A percentile compares a stretch with the other conserved stretches of the same genome.
Evolutionary conservation across 345 rosid species (phyloP).

Genomic region (Moringa oleifera): DNA sequence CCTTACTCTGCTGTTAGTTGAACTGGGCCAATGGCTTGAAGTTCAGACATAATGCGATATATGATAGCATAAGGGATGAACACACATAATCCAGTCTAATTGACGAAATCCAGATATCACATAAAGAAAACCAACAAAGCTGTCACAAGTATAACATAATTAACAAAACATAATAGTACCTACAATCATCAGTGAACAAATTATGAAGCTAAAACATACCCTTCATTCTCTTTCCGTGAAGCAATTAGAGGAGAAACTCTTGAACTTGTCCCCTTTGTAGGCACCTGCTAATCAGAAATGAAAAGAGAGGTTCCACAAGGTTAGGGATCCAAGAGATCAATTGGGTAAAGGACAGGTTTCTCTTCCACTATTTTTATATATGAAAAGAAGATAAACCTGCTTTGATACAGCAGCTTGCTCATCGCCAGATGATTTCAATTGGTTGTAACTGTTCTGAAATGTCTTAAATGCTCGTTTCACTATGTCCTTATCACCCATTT

Average conservation of each 20-base stretch:
- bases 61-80: constrained; percentile 4
- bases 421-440: constrained; percentile 33
- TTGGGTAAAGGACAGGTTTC: background rate
- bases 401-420: constrained; percentile 39
- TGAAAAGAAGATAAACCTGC: constrained; percentile 37
- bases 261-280: constrained; percentile 33
- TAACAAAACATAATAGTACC: constrained; percentile 2
- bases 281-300: constrained; percentile 28
- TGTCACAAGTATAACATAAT: constrained; percentile 5
- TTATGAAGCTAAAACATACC: constrained; percentile 37
- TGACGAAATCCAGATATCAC: constrained; percentile 1
- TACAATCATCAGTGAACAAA: constrained; percentile 15
- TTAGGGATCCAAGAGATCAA: background rate
- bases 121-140: background rate
- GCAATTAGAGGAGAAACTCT: constrained; percentile 32
- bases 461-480: constrained; percentile 80
- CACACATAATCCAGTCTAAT: constrained; percentile 7
- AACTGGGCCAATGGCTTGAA: background rate
- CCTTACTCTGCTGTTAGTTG: no score
- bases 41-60: background rate
- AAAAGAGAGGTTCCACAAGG: constrained; percentile 4
- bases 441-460: constrained; percentile 56
- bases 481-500: constrained; percentile 94
- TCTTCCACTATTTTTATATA: constrained; percentile 2
- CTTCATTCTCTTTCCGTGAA: constrained; percentile 45